These are phyloP conservation scores for Thelephora ganbajun DNA, from an alignment of 768 basidiomycete species.

Conservation along the genomic window DNA sequence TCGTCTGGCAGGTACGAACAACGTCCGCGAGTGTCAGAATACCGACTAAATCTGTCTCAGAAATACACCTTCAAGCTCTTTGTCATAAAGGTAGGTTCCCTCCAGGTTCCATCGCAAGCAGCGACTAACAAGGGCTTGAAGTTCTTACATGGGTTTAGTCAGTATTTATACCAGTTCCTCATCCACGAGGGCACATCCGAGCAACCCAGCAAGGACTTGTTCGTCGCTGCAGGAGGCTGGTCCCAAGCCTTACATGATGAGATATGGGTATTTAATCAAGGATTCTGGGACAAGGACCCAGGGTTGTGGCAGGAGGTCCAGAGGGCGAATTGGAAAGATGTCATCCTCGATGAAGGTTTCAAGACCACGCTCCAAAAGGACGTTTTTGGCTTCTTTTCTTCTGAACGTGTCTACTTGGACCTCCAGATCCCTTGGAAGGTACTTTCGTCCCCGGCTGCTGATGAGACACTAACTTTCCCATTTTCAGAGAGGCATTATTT, in stretches of 20 bases:
- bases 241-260: slow-evolving; percentile 45
- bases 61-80: slow-evolving; percentile 43
- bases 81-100: slow-evolving; percentile 28
- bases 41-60: slow-evolving; percentile 17
- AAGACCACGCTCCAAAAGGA: slow-evolving; percentile 62
- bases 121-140: slow-evolving; percentile 7
- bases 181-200: slow-evolving; percentile 45
- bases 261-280: slow-evolving; percentile 66
- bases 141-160: slow-evolving; percentile 16
- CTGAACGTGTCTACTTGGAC: slow-evolving; percentile 57
- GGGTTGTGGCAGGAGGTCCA: slow-evolving; percentile 36
- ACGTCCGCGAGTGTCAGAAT: background rate
- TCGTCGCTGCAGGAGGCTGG: slow-evolving; percentile 40
- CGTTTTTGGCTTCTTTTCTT: slow-evolving; percentile 67
- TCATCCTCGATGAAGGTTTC: slow-evolving; percentile 56
- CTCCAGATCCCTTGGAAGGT: slow-evolving; percentile 80
- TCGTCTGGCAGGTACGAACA: slow-evolving; percentile 43
- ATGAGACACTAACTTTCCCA: background rate
- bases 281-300: slow-evolving; percentile 52
- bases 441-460: background rate
- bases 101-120: background rate
- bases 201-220: slow-evolving; percentile 32
- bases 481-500: slow-evolving; percentile 60
- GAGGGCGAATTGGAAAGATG: slow-evolving; percentile 57
- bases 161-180: slow-evolving; percentile 27